Evolutionary conservation across 352 stramenopile species (phyloP), one percentile per base, ranked within the genome.

Genomic region (Phytophthora capsici): DNA sequence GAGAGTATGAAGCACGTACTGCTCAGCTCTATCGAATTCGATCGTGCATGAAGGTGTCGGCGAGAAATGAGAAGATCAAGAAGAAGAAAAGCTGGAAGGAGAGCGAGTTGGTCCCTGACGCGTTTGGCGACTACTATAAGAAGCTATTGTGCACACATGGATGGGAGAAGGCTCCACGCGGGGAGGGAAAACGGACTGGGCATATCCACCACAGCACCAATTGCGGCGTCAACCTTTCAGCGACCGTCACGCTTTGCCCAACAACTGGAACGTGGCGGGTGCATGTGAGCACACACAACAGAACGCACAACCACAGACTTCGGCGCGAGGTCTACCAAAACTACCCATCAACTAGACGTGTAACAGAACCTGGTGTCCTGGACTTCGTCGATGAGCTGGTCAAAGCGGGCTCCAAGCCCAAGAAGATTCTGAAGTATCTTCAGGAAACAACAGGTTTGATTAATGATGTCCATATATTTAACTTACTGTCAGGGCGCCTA

Each of bases 391-490:
- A n/a, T 19, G 52, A 60, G 40, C 38, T 52, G 8, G 13, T 52
- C 17, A 25, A 60, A 19, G 52, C 16, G 7, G 26, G 16, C 6
- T 14, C 14, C 1, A 45, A 59, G 13, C 52, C 37, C 1, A 59
- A 50, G 13, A 51, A 45, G n/a, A 59, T 60, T 25, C 28, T 60
- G 7, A 43, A 60, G 19, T 60, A 60, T 25, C 26, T 52, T 6
- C 23, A 60, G 13, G 52, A 60, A 1, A 51, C 52, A 17, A 45
- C 52, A 41, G 41, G 52, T 51, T 45, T n/a, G n/a, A n/a, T n/a
- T n/a, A 50, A 6, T 50, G 44, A 0, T 10, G 12, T 10, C 10
- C 0, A 8, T 26, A 28, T 46, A 4, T 26, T 46, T 13, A 20
- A 46, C 4, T 6, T 4, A 25, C 28, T 2, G 4, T 48, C 16